Conservation (phyloP, 2,329 filamentous ascomycete genomes). For the Phialocephala sp. region DNA sequence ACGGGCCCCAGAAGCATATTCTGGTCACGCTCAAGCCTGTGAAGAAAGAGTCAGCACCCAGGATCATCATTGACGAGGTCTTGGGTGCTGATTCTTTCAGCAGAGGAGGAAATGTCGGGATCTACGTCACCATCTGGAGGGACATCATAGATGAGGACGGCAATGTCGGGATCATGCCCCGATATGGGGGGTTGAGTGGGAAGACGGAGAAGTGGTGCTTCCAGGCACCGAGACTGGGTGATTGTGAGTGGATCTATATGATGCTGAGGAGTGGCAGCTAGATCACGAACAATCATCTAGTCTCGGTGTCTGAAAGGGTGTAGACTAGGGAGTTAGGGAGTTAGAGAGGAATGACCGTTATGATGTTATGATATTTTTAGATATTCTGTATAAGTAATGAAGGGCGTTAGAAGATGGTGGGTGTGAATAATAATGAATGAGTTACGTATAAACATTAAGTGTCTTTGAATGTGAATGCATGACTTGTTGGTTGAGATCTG, state of each 20-base stretch:
- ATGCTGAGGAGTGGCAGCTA: constrained; percentile 13
- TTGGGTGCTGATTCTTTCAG: constrained; percentile 36
- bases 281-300: no score
- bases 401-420: no score
- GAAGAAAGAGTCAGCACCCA: constrained; percentile 17
- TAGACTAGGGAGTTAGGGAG: background rate
- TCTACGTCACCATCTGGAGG: constrained; percentile 39
- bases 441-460: no score
- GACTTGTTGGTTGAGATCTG: no score
- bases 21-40: constrained; percentile 68
- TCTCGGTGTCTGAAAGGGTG: background rate
- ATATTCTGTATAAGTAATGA: no score
- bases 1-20: constrained; percentile 83
- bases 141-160: constrained; percentile 39
- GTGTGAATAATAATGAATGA: no score
- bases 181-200: constrained; percentile 37
- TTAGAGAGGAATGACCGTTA: no score
- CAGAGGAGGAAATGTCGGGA: constrained; percentile 34
- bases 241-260: constrained; percentile 40
- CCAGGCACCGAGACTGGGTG: constrained; percentile 32
- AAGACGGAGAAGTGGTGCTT: constrained; percentile 40
- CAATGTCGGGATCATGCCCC: constrained; percentile 33
- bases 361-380: no score
- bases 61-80: constrained; percentile 32
- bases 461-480: no score